Conservation (phyloP, 441 rosid species). For the Aquilaria agallochum region DNA sequence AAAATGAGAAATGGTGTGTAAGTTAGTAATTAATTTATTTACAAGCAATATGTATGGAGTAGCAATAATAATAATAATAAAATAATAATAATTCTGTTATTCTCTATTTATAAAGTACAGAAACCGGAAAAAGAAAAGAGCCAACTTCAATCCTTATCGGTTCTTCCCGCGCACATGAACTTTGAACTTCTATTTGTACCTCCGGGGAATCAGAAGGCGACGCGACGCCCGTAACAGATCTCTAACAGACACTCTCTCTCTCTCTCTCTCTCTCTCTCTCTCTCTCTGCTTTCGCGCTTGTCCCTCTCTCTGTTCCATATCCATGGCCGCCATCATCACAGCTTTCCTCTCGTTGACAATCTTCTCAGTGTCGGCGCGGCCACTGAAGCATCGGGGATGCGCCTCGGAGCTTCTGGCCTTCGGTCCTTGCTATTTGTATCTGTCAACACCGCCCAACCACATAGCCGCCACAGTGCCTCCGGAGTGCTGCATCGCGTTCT, state of each 20-base stretch:
- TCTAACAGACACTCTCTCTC: background rate
- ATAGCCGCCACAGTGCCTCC: constrained; percentile 27
- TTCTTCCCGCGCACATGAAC: constrained; percentile 7
- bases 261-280: background rate
- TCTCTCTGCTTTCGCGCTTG: background rate
- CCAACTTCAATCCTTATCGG: background rate
- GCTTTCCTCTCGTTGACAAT: constrained; percentile 15
- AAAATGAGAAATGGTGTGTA: too few species aligned
- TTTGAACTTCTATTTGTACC: background rate
- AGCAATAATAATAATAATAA: too few species aligned
- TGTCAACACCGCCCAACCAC: constrained; percentile 60
- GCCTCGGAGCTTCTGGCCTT: constrained; percentile 50
- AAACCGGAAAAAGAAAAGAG: too few species aligned
- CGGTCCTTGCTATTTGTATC: constrained; percentile 71
- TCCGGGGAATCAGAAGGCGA: background rate
- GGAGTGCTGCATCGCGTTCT: constrained; percentile 59
- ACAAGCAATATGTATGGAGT: too few species aligned
- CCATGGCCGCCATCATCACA: constrained; percentile 15
- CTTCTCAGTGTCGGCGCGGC: constrained; percentile 23
- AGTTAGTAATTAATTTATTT: too few species aligned
- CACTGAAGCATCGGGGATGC: constrained; percentile 30
- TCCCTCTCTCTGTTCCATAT: constrained; percentile 8
- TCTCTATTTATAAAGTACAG: too few species aligned
- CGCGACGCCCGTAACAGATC: background rate
- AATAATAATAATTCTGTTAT: too few species aligned